These are phyloP conservation scores for Magnusiomyces tetraspermus DNA, from an alignment of 1,139 yeast genomes.

Conservation along the genomic window DNA sequence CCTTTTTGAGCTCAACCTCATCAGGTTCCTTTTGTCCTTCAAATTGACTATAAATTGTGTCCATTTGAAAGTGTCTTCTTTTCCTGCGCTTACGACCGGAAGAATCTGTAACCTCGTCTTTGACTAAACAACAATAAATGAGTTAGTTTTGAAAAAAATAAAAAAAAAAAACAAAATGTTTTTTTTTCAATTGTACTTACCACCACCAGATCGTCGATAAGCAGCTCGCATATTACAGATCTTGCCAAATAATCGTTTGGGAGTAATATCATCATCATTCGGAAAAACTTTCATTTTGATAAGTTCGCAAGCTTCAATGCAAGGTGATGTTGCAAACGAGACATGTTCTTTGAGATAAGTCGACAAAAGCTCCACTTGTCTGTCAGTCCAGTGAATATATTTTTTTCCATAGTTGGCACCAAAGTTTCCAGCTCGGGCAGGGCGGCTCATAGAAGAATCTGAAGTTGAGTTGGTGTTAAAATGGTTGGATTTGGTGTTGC, in stretches of 20 bases:
- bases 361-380: slow-evolving; percentile 12
- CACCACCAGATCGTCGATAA: slow-evolving; percentile 7
- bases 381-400: slow-evolving; percentile 14
- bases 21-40: neutral
- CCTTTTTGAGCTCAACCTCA: slow-evolving; percentile 3
- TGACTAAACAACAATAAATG: neutral
- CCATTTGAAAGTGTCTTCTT: slow-evolving; percentile 15
- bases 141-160: neutral
- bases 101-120: neutral
- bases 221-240: slow-evolving; percentile 16
- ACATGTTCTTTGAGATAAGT: slow-evolving; percentile 12
- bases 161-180: neutral
- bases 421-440: neutral
- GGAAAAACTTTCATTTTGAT: slow-evolving; percentile 14
- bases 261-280: slow-evolving; percentile 14
- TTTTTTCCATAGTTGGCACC: slow-evolving; percentile 8
- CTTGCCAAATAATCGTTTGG: slow-evolving; percentile 13
- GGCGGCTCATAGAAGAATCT: neutral
- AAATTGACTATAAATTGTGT: slow-evolving; percentile 10
- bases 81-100: slow-evolving; percentile 9
- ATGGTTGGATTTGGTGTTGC: too few species aligned
- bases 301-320: slow-evolving; percentile 10
- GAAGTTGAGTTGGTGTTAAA: too few species aligned
- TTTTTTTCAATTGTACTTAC: neutral
- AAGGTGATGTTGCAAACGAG: slow-evolving; percentile 13